Conservation (phyloP, 352 stramenopile species). For the Phytopythium helicoides region DNA sequence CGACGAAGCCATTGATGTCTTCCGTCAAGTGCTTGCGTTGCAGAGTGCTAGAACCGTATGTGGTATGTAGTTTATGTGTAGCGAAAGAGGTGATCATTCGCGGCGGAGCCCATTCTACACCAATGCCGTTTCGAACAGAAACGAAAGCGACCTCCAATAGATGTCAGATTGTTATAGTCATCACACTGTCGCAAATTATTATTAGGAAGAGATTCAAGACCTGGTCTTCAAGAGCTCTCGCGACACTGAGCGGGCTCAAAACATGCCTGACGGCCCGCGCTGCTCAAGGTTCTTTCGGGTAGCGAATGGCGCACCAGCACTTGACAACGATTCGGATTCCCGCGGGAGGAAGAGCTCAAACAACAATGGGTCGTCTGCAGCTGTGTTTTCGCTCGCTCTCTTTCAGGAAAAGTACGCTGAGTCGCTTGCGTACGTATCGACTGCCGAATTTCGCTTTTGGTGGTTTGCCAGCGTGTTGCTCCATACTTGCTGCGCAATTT, state of each 20-base stretch:
- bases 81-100: no score
- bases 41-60: slow-evolving; percentile 23
- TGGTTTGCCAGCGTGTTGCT: slow-evolving; percentile 13
- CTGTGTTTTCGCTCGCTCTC: slow-evolving; percentile 5
- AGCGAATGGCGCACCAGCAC: not conserved
- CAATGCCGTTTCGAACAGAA: no score
- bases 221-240: no score
- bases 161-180: no score
- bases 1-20: slow-evolving; percentile 67
- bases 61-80: no score
- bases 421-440: slow-evolving; percentile 9
- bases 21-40: slow-evolving; percentile 52
- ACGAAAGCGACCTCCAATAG: no score
- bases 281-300: not conserved
- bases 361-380: not conserved
- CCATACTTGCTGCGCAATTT: slow-evolving; percentile 8
- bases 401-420: slow-evolving; percentile 11
- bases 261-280: not conserved
- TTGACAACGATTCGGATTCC: not conserved
- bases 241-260: no score
- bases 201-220: no score
- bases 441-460: slow-evolving; percentile 6
- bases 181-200: no score
- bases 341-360: not conserved
- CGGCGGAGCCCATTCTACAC: no score